Conservation (phyloP, 306 rosid species). For the Phaseolus lunatus region DNA sequence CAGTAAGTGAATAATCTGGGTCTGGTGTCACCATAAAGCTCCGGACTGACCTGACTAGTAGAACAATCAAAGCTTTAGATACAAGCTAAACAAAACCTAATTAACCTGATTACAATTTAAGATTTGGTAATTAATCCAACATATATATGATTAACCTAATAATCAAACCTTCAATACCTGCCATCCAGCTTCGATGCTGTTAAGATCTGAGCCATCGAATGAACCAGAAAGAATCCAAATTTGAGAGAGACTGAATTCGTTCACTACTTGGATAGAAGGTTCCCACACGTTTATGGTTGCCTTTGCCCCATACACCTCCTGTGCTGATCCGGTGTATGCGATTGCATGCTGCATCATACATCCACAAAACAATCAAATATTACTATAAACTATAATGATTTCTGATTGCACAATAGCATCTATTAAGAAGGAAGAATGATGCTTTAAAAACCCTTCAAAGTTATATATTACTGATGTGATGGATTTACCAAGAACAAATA, state of each 20-base stretch:
- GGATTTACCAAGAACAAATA: too few relatives aligned
- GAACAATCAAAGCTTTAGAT: slow-evolving; percentile 74
- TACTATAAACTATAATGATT: too few relatives aligned
- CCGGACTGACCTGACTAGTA: slow-evolving; percentile 99
- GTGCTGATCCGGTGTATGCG: slow-evolving; percentile 72
- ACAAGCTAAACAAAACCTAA: too few relatives aligned
- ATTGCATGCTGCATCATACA: slow-evolving; percentile 73
- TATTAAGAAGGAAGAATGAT: too few relatives aligned
- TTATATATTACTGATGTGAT: too few relatives aligned
- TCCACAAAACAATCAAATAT: too few relatives aligned
- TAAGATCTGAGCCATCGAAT: slow-evolving; percentile 95
- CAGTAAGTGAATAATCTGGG: slow-evolving; percentile 97
- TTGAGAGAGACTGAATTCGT: slow-evolving; percentile 94
- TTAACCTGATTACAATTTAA: too few relatives aligned
- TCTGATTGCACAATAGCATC: too few relatives aligned
- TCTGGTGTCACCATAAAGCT: slow-evolving; percentile 97
- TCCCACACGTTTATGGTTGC: slow-evolving; percentile 98
- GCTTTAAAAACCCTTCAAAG: too few relatives aligned
- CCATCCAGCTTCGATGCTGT: slow-evolving; percentile 99
- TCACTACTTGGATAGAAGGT: slow-evolving; percentile 72
- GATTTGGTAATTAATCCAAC: too few relatives aligned
- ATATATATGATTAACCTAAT: too few relatives aligned
- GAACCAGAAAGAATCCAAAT: slow-evolving; percentile 96
- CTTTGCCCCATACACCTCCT: slow-evolving; percentile 83
- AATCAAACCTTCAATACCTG: slow-evolving; percentile 59